phyloP scores from a whole-genome alignment of 2,329 filamentous ascomycete genomes.

The Paraconiothyrium sp. region DNA sequence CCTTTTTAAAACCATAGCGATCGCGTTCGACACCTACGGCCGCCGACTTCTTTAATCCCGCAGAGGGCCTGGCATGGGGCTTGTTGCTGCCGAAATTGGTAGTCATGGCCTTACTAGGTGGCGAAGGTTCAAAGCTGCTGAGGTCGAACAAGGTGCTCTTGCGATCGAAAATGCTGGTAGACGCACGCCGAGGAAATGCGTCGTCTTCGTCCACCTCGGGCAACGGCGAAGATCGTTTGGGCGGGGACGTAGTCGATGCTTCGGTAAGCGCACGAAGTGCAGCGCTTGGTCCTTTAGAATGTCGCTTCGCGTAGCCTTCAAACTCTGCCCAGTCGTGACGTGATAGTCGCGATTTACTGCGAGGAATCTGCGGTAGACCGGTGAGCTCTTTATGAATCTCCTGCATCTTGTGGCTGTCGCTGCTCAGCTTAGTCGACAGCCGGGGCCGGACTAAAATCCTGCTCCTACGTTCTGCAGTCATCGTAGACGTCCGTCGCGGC shows the following conservation, averaged over 20 bases:
- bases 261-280: constrained; percentile 9
- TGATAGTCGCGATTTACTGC: constrained; percentile 41
- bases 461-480: constrained; percentile 22
- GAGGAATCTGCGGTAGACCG: constrained; percentile 41
- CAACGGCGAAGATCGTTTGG: constrained; percentile 37
- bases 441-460: constrained; percentile 12
- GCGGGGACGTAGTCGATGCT: constrained; percentile 31
- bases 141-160: constrained; percentile 41
- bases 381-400: constrained; percentile 44
- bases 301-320: constrained; percentile 41
- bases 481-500: constrained; percentile 35
- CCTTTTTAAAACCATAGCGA: constrained; percentile 91
- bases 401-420: constrained; percentile 28
- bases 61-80: constrained; percentile 16
- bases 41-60: constrained; percentile 29
- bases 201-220: constrained; percentile 48
- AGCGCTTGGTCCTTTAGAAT: constrained; percentile 34
- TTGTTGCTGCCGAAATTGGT: constrained; percentile 19
- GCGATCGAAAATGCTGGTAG: constrained; percentile 47
- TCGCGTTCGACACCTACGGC: constrained; percentile 65
- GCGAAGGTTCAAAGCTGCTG: constrained; percentile 21
- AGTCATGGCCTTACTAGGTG: constrained; percentile 28
- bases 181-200: constrained; percentile 45
- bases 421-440: constrained; percentile 19
- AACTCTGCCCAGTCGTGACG: constrained; percentile 49